Base-by-base conservation (phyloP, 192 early-diverging fungal genomes). In the Endogone sp. region DNA sequence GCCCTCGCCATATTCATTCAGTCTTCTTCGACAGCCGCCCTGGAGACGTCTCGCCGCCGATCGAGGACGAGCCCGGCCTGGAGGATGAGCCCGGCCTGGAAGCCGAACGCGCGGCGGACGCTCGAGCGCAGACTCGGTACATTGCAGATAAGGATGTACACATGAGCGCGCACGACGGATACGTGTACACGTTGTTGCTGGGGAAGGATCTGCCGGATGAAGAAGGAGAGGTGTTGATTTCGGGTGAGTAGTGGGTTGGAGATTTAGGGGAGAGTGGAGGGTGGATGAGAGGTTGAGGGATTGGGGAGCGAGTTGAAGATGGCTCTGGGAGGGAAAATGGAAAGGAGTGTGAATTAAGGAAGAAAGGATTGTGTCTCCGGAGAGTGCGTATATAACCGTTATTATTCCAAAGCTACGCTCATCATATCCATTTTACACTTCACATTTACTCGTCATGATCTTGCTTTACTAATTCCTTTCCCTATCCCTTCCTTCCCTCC, bases 121-220 rank as follows among this genome's bases (percentile, higher is more conserved):
- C 67, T 28, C 23, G 56, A 28, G n/a, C n/a, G n/a, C n/a, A 59
- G 44, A 21, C n/a, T n/a, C 56, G 82, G 73, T 81, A 88, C 59
- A 81, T 93, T 23, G 79, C 79, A n/a, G 86, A 88, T 26, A 59
- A 64, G 13, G 75, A 77, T 55, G 83, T 90, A 9, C 72, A 75
- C 4, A 79, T 74, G 25, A 87, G 86, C 77, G 88, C 88, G 4
- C 91, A 93, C 73, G 86, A 86, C 68, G 91, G 91, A 44, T 91
- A 90, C 67, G 86, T 93, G 21, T 90, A 93, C 66, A 79, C 83
- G 61, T 67, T 90, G 22, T 27, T 86, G 20, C 74, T 90, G 6
- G 83, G 85, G 25, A 70, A 69, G 27, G 67, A 64, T 44, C 64
- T 87, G 20, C 82, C 80, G 37, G 81, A 81, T 69, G 71, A 81